Conservation (phyloP, 2,329 filamentous ascomycete species). For the Hymenoscyphus linearis region DNA sequence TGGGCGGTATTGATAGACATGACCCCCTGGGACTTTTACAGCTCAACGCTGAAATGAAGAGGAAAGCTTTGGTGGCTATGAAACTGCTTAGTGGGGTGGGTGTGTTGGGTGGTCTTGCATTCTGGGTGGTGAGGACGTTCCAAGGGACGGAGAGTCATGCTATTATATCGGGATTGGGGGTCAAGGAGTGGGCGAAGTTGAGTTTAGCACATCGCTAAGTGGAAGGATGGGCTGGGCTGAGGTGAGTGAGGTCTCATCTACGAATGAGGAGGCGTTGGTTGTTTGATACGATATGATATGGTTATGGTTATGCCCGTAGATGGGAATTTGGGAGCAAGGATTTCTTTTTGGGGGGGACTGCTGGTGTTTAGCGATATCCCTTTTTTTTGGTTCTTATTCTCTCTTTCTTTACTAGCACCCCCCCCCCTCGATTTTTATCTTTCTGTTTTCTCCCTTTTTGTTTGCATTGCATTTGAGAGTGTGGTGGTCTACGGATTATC, state of each 20-base stretch:
- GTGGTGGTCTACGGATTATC: not conserved
- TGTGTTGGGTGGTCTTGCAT: constrained; percentile 64
- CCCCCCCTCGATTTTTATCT: too few species aligned
- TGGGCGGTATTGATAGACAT: constrained; percentile 35
- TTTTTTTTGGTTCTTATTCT: not conserved
- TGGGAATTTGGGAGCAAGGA: not conserved
- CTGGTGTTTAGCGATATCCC: not conserved
- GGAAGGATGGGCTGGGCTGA: too few species aligned
- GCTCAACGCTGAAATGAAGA: constrained; percentile 60
- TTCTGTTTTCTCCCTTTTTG: not conserved
- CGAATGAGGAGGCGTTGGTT: not conserved
- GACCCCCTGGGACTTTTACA: constrained; percentile 77
- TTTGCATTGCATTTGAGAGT: not conserved
- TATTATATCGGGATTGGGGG: constrained; percentile 17
- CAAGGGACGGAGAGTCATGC: constrained; percentile 12
- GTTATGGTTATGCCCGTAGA: not conserved
- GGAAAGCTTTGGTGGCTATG: constrained; percentile 60
- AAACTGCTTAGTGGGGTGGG: constrained; percentile 72
- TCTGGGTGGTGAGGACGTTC: constrained; percentile 47
- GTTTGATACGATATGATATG: not conserved
- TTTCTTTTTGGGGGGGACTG: not conserved
- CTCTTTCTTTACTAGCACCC: not conserved
- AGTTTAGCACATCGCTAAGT: not conserved
- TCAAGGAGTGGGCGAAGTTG: constrained; percentile 24
- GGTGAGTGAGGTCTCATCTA: too few species aligned